Evolutionary conservation across 176 grass and related monocot species (phyloP).

Genomic region (Oryza coarctata): DNA sequence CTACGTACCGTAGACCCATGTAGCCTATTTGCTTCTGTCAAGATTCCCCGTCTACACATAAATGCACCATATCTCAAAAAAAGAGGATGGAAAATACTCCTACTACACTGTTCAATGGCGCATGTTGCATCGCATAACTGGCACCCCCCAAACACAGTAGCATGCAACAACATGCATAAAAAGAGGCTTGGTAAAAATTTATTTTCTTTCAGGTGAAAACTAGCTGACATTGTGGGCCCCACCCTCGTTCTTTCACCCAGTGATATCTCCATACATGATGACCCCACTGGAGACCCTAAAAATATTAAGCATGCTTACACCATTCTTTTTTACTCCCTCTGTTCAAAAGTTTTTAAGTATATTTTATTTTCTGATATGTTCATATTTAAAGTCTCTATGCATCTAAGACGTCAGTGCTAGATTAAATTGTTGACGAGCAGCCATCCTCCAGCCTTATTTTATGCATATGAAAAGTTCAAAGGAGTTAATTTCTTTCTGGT

Average conservation of each 20-base stretch:
- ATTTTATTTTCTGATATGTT: too few relatives aligned
- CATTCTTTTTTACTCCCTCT: too few relatives aligned
- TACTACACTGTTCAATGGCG: not conserved
- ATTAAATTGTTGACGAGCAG: too few relatives aligned
- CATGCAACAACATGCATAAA: slow-evolving; percentile 27
- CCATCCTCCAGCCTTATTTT: too few relatives aligned
- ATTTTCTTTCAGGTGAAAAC: not conserved
- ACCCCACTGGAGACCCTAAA: not conserved
- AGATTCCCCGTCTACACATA: slow-evolving; percentile 28
- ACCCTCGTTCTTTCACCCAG: not conserved
- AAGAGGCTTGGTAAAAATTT: not conserved
- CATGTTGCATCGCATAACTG: slow-evolving; percentile 12
- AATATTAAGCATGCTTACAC: not conserved
- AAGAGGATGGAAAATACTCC: not conserved
- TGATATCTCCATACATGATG: not conserved
- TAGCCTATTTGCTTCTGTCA: not conserved
- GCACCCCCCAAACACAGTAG: slow-evolving; percentile 25
- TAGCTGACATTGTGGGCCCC: not conserved
- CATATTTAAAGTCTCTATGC: too few relatives aligned
- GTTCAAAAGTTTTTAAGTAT: too few relatives aligned
- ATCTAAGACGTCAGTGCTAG: too few relatives aligned
- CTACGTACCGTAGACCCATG: not conserved
- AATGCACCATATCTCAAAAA: slow-evolving; percentile 2
- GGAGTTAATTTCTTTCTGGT: too few relatives aligned
- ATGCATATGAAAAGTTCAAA: too few relatives aligned